These are phyloP conservation scores for Phytophthora pini DNA, from an alignment of 352 stramenopile species.

Conservation along the genomic window DNA sequence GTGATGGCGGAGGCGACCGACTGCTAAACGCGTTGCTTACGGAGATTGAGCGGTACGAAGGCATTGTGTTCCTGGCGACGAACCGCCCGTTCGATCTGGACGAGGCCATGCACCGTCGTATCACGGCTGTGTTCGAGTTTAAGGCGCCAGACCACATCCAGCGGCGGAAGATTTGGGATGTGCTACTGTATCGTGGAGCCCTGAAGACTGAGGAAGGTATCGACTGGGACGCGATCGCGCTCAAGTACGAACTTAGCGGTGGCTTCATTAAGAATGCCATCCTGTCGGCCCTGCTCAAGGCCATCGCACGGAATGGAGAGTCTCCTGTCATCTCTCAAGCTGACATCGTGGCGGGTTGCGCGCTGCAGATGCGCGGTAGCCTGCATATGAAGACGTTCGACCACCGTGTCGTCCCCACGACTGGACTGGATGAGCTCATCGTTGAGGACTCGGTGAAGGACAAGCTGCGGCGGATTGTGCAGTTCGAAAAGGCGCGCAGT, in stretches of 20 bases:
- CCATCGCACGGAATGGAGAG: conserved; percentile 66
- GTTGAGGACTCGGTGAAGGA: conserved; percentile 70
- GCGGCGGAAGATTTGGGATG: conserved; percentile 86
- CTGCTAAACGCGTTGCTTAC: conserved; percentile 86
- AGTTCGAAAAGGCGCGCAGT: conserved; percentile 86
- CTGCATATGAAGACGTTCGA: conserved; percentile 92
- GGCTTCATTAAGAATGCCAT: conserved; percentile 94
- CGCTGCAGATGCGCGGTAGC: conserved; percentile 88
- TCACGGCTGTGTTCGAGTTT: conserved; percentile 91
- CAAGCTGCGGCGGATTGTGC: conserved; percentile 72
- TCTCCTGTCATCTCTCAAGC: conserved; percentile 74
- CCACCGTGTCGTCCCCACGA: conserved; percentile 82
- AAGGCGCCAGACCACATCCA: conserved; percentile 86
- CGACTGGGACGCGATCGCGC: conserved; percentile 82
- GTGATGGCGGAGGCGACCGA: conserved; percentile 79
- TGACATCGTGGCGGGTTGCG: conserved; percentile 82
- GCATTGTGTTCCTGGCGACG: conserved; percentile 90
- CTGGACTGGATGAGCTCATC: conserved; percentile 76
- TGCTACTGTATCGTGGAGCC: conserved; percentile 57
- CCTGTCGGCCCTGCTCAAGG: conserved; percentile 80
- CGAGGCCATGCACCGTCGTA: conserved; percentile 91
- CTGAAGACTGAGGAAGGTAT: conserved; percentile 70
- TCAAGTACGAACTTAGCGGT: conserved; percentile 91
- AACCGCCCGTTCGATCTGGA: conserved; percentile 91
- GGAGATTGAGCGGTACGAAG: conserved; percentile 90